Conservation (phyloP, 257 asterid species). For the Solanum sitiens region DNA sequence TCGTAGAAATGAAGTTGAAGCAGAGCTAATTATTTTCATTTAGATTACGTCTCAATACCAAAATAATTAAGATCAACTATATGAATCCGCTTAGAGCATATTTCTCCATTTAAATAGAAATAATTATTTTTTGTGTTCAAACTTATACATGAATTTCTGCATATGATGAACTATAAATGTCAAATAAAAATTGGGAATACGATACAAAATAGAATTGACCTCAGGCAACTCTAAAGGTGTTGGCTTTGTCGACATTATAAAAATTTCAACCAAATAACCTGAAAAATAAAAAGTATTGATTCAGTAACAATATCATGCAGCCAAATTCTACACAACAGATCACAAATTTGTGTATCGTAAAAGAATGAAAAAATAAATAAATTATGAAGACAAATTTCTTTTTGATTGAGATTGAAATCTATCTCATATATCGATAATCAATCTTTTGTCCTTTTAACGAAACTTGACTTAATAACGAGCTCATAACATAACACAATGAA, state of each 20-base stretch:
- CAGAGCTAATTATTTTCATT: not conserved
- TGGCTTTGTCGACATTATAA: conserved; percentile 9
- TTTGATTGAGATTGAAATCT: not conserved
- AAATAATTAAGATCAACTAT: not conserved
- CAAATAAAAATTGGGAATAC: not conserved
- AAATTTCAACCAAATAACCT: conserved; percentile 9
- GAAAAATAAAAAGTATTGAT: not conserved
- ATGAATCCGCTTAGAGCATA: not conserved
- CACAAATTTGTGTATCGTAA: not conserved
- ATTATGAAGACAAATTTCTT: too few relatives aligned
- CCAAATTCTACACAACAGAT: not conserved
- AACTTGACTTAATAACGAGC: not conserved
- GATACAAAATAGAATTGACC: conserved; percentile 12
- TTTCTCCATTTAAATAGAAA: not conserved
- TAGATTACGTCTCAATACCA: not conserved
- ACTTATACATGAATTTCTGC: not conserved
- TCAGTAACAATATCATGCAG: not conserved
- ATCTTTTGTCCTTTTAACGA: not conserved
- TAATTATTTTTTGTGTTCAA: not conserved
- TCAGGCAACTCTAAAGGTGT: conserved; percentile 19
- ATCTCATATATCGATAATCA: too few relatives aligned
- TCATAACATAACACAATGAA: not conserved
- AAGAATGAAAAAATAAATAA: not conserved
- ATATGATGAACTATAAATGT: not conserved
- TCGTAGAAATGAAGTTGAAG: not conserved